Conservation (phyloP, 2,329 filamentous ascomycete genomes). For the Scolecobasidium constrictum region DNA sequence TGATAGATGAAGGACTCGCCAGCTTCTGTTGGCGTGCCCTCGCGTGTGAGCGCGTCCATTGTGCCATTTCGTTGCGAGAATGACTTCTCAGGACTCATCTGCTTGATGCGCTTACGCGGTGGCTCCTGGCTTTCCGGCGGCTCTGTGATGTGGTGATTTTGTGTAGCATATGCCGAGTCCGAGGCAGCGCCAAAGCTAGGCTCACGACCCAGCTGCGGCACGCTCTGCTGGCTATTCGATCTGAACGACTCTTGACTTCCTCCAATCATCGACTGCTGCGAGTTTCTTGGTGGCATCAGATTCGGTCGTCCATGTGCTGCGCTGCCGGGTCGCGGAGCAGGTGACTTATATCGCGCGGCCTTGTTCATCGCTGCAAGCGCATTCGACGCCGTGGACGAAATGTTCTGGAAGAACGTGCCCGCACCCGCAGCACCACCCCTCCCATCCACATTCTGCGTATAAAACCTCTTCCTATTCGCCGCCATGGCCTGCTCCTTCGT, state of each 20-base stretch:
- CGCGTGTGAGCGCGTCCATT: slow-evolving; percentile 51
- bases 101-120: slow-evolving; percentile 64
- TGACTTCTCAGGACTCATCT: slow-evolving; percentile 27
- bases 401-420: slow-evolving; percentile 94
- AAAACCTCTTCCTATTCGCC: slow-evolving; percentile 78
- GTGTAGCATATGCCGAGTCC: slow-evolving; percentile 60
- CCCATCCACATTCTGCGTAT: slow-evolving; percentile 62
- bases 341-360: slow-evolving; percentile 77
- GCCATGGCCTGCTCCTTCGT: slow-evolving; percentile 99
- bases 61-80: slow-evolving; percentile 33
- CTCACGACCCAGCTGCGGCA: slow-evolving; percentile 59
- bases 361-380: slow-evolving; percentile 96
- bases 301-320: slow-evolving; percentile 51
- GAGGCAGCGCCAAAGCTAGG: slow-evolving; percentile 53
- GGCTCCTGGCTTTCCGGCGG: slow-evolving; percentile 53
- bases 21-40: slow-evolving; percentile 61
- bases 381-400: slow-evolving; percentile 83
- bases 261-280: slow-evolving; percentile 51
- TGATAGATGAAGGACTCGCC: slow-evolving; percentile 67
- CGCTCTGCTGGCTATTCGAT: slow-evolving; percentile 71
- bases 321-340: slow-evolving; percentile 53
- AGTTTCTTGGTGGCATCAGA: slow-evolving; percentile 45
- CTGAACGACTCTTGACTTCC: slow-evolving; percentile 54
- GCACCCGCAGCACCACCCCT: slow-evolving; percentile 38
- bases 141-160: slow-evolving; percentile 23